Evolutionary conservation across 306 rosid species (phyloP).

Genomic region (Albizia julibrissin): DNA sequence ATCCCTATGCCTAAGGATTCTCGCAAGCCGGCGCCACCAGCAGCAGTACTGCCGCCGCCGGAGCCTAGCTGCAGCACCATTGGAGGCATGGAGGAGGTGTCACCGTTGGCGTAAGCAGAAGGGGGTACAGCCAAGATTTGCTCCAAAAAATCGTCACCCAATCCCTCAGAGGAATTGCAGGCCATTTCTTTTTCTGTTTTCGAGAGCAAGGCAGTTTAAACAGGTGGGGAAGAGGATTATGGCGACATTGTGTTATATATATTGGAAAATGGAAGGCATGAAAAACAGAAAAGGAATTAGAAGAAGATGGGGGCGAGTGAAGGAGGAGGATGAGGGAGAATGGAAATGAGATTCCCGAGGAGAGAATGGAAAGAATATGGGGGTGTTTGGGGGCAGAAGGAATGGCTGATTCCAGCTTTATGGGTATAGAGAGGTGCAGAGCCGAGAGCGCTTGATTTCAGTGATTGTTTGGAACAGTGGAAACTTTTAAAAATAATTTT

Average conservation of each 20-base stretch:
- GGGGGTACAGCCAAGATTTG: constrained; percentile 76
- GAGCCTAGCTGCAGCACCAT: constrained; percentile 69
- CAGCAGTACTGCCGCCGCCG: not conserved
- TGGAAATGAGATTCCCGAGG: constrained; percentile 39
- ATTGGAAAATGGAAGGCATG: not conserved
- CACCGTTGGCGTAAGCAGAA: constrained; percentile 36
- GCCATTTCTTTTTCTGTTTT: constrained; percentile 48
- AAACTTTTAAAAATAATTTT: too few species aligned
- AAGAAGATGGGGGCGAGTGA: not conserved
- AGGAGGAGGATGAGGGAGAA: constrained; percentile 46
- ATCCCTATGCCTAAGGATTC: constrained; percentile 49
- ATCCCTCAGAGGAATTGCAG: constrained; percentile 70
- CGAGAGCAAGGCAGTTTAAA: not conserved
- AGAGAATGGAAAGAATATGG: not conserved
- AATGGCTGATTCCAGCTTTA: constrained; percentile 31
- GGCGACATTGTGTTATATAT: constrained; percentile 6
- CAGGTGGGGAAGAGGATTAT: not conserved
- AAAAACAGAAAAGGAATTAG: constrained; percentile 28
- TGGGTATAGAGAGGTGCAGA: not conserved
- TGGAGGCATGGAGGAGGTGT: constrained; percentile 41
- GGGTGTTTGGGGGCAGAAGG: not conserved
- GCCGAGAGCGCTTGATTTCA: constrained; percentile 33
- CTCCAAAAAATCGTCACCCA: constrained; percentile 87
- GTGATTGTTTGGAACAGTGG: too few species aligned
- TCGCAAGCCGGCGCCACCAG: constrained; percentile 41